Base-by-base conservation (phyloP, 352 stramenopile species). In the Globisporangium acanthophoron region DNA sequence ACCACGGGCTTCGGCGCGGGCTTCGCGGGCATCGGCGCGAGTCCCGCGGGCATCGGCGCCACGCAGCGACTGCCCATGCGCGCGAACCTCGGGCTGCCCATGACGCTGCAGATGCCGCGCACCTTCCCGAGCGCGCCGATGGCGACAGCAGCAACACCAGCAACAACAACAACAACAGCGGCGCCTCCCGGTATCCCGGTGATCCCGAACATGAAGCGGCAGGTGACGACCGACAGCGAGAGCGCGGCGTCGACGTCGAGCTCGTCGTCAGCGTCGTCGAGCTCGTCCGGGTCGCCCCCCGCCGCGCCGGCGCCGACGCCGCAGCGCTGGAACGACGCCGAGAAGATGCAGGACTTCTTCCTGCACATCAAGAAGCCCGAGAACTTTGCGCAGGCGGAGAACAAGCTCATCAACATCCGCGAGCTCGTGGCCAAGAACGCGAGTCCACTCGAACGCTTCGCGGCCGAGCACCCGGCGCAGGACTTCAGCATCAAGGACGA, bases 271-370 rank as follows among this genome's bases (percentile, higher is more conserved):
- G 58, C 58, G 6, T 46, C 61, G 8, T 59, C 50, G 16, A 52
- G 56, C 2, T 21, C 35, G 24, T 11, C 35, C n/a, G 49, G n/a
- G 33, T 27, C 49, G 2, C 15, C 27, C 7, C 27, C 18, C 9
- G 16, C 11, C 2, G 7, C 64, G 62, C 61, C 57, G 39, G 65
- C 68, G 21, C 63, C 61, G 18, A 58, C 61, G 15, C 16, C 12
- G 20, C 20, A 16, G 56, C 44, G 57, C 31, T 83, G 74, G 71
- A 80, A 74, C 58, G 66, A 81, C 60, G 63, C 66, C 21, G 59
- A 84, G 65, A 84, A 82, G 67, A 75, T 78, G 37, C 61, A 83
- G 39, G 73, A 84, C 40, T 84, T 82, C 61, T 80, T 83, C 54
- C 52, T 71, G 51, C 72, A 85, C 69, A 82, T 73, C 18, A 68